These are phyloP conservation scores for Juncus effusus DNA, from an alignment of 176 grass and related monocot genomes.

Conservation along the genomic window DNA sequence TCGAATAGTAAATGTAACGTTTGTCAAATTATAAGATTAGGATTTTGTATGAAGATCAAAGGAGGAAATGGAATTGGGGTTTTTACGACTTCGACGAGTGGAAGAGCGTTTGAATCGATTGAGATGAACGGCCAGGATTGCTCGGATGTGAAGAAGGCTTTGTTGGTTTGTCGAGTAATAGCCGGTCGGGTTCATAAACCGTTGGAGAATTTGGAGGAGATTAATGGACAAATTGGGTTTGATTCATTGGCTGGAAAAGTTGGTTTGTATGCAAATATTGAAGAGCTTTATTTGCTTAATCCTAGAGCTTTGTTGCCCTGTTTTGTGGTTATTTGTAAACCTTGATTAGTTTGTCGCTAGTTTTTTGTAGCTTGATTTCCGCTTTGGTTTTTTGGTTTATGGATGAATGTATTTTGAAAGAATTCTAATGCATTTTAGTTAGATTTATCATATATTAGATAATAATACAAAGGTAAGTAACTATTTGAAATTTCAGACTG, in stretches of 20 bases:
- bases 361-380: too few relatives aligned
- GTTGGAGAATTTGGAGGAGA: slow-evolving; percentile 66
- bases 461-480: too few relatives aligned
- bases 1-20: slow-evolving; percentile 55
- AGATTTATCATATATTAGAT: too few relatives aligned
- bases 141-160: slow-evolving; percentile 45
- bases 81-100: slow-evolving; percentile 82
- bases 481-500: too few relatives aligned
- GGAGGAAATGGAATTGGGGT: slow-evolving; percentile 45
- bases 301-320: slow-evolving; percentile 80
- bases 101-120: slow-evolving; percentile 67
- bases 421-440: too few relatives aligned
- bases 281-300: slow-evolving; percentile 90
- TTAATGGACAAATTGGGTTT: slow-evolving; percentile 66
- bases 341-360: slow-evolving; percentile 17
- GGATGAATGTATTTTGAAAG: too few relatives aligned
- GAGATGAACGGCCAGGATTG: slow-evolving; percentile 14
- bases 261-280: slow-evolving; percentile 79
- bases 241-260: slow-evolving; percentile 90
- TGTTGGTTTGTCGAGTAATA: slow-evolving; percentile 86
- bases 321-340: slow-evolving; percentile 87
- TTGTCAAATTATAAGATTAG: slow-evolving; percentile 70
- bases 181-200: slow-evolving; percentile 87
- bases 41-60: slow-evolving; percentile 53
- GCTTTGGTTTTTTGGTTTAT: too few relatives aligned